These are phyloP conservation scores for Arthrobotrys entomopaga DNA, from an alignment of 2,329 filamentous ascomycete genomes.

Conservation along the genomic window DNA sequence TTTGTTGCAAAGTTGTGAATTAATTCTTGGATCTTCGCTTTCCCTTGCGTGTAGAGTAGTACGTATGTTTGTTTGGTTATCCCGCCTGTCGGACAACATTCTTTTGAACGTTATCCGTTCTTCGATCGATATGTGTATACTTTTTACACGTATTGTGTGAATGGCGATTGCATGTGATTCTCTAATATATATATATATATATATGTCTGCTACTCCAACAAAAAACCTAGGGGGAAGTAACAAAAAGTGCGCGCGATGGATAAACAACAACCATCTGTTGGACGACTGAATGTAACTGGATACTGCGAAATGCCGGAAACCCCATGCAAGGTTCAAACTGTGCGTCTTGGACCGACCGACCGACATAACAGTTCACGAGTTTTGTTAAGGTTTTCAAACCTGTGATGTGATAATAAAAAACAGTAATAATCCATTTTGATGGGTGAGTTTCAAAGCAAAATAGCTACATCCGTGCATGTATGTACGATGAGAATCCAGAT, in stretches of 20 bases:
- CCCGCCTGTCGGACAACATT: constrained; percentile 32
- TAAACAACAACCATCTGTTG: constrained; percentile 20
- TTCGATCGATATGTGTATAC: constrained; percentile 31
- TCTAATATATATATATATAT: too few species aligned
- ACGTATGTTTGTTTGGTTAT: constrained; percentile 23
- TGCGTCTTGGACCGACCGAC: too few species aligned
- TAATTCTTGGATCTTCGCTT: background rate
- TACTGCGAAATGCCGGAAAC: constrained; percentile 29
- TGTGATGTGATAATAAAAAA: too few species aligned
- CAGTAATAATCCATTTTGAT: background rate
- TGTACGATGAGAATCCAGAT: constrained; percentile 1
- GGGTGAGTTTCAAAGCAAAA: background rate
- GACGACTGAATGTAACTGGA: too few species aligned
- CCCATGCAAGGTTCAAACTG: too few species aligned
- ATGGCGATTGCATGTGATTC: constrained; percentile 38
- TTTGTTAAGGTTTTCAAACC: too few species aligned
- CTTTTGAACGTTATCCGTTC: constrained; percentile 6
- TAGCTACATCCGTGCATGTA: background rate
- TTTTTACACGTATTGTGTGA: background rate
- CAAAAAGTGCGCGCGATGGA: background rate
- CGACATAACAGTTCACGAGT: constrained; percentile 3
- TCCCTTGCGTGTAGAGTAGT: constrained; percentile 23
- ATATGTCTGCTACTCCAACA: constrained; percentile 17
- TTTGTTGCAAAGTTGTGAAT: background rate
- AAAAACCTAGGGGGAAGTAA: constrained; percentile 22